These are phyloP conservation scores for Trypanosoma conorhini DNA, from an alignment of 208 protist species.

Conservation along the genomic window DNA sequence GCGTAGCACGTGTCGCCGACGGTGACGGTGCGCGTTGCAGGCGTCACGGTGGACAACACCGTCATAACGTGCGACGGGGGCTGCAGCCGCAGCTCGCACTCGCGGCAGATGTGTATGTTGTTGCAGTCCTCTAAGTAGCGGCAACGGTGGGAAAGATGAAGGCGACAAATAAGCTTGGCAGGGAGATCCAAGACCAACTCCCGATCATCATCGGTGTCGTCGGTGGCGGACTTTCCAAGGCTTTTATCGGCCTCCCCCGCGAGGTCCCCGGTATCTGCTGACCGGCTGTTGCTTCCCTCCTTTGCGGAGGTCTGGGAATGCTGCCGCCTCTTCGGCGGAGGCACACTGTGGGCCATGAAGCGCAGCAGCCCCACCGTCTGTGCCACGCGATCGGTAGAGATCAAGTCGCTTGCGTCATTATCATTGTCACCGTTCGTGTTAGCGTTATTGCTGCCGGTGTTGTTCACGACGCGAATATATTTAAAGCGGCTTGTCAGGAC, in stretches of 20 bases:
- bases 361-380: conserved; percentile 81
- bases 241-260: background rate
- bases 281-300: background rate
- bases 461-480: conserved; percentile 63
- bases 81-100: conserved; percentile 76
- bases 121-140: conserved; percentile 92
- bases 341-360: conserved; percentile 75
- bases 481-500: conserved; percentile 65
- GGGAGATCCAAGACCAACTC: conserved; percentile 67
- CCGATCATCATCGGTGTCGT: conserved; percentile 17
- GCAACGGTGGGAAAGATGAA: conserved; percentile 87
- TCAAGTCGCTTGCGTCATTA: conserved; percentile 36
- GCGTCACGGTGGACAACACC: conserved; percentile 44
- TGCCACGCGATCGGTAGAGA: conserved; percentile 72
- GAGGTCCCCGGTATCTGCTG: background rate
- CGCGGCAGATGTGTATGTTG: conserved; percentile 91
- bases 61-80: conserved; percentile 68
- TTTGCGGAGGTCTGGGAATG: background rate
- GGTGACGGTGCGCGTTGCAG: conserved; percentile 61
- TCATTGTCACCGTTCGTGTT: background rate
- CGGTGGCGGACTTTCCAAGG: conserved; percentile 5
- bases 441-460: conserved; percentile 37
- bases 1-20: conserved; percentile 76
- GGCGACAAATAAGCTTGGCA: conserved; percentile 83
- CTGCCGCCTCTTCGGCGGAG: conserved; percentile 28